phyloP scores from a whole-genome alignment of 805 yeast genomes.

The Candida coquimbonensis region DNA sequence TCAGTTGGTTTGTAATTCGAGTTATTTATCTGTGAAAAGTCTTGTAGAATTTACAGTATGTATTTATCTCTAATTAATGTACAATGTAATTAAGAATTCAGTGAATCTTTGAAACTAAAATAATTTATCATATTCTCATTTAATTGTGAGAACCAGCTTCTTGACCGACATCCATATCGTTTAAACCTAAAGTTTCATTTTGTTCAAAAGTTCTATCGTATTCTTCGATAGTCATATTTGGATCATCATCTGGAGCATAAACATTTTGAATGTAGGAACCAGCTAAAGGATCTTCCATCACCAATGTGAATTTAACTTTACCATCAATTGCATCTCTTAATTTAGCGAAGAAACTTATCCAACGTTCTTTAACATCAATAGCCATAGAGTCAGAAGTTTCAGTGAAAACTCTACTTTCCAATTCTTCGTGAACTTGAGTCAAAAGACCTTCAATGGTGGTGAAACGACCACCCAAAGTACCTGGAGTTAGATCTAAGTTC shows the following conservation, averaged over 20 bases:
- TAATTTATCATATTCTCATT: background rate
- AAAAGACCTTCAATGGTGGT: conserved; percentile 94
- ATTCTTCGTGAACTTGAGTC: conserved; percentile 83
- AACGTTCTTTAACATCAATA: conserved; percentile 62
- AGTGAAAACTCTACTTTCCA: conserved; percentile 75
- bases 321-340: conserved; percentile 79
- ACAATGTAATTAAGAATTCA: too few relatives aligned
- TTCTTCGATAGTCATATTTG: conserved; percentile 88
- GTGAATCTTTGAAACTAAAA: too few relatives aligned
- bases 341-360: conserved; percentile 72
- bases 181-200: conserved; percentile 86
- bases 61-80: too few relatives aligned
- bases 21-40: too few relatives aligned
- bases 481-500: conserved; percentile 84
- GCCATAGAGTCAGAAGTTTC: conserved; percentile 92
- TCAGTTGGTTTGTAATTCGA: too few relatives aligned
- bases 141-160: background rate
- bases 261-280: conserved; percentile 94
- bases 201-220: conserved; percentile 84
- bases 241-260: conserved; percentile 98
- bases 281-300: conserved; percentile 93
- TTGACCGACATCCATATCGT: conserved; percentile 30
- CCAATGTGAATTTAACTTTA: conserved; percentile 69
- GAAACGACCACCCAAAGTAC: conserved; percentile 96
- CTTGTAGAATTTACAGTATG: too few relatives aligned